Conservation (phyloP, 768 basidiomycete genomes). For the Amylocystis lapponica region DNA sequence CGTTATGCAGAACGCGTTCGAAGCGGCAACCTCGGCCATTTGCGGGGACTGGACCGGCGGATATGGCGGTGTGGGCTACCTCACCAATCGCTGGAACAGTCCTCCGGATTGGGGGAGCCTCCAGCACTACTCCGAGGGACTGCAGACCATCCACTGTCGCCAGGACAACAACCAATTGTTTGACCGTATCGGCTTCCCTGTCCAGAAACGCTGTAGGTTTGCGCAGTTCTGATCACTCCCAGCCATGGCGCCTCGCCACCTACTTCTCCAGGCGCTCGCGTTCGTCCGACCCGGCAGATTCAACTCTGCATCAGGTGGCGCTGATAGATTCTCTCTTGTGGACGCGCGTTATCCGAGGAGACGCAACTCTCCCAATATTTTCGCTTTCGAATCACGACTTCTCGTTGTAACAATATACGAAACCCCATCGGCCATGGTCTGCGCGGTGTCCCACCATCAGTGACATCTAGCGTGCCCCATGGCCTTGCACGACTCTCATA, state of each 20-base stretch:
- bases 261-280: not conserved
- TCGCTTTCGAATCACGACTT: too few species aligned
- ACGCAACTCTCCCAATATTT: too few species aligned
- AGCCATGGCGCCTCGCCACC: not conserved
- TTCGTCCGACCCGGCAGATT: not conserved
- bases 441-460: too few species aligned
- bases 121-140: conserved; percentile 9
- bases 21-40: conserved; percentile 16
- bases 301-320: too few species aligned
- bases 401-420: too few species aligned
- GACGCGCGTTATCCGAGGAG: too few species aligned
- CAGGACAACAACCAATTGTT: conserved; percentile 16
- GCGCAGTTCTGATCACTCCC: not conserved
- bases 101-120: conserved; percentile 3
- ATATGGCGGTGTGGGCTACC: conserved; percentile 2
- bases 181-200: not conserved
- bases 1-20: conserved; percentile 21
- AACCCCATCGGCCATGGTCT: too few species aligned
- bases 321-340: too few species aligned
- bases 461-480: too few species aligned
- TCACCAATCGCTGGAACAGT: conserved; percentile 3
- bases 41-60: conserved; percentile 11
- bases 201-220: not conserved
- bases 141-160: conserved; percentile 12
- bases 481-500: too few species aligned